A percentile compares a stretch with the other conserved stretches of the same genome.
Evolutionary conservation across 148 eudicot species (phyloP).

Genomic region (Tetragonia tetragonoides): DNA sequence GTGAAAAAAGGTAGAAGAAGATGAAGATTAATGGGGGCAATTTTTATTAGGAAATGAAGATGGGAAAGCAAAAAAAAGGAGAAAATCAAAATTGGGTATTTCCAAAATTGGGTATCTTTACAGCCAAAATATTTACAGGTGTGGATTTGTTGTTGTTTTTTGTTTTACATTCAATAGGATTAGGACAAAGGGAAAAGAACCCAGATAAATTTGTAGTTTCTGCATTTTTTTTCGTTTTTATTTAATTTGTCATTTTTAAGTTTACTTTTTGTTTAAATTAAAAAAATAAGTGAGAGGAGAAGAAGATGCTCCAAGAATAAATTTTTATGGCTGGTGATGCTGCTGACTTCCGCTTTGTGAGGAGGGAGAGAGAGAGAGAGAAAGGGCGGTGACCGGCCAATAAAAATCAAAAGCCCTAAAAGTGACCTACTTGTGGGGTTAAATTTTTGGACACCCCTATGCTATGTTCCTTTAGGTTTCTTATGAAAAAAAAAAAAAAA

Average conservation of each 20-base stretch:
- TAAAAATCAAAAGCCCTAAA: conserved; percentile 5
- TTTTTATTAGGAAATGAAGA: background rate
- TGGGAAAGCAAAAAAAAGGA: background rate
- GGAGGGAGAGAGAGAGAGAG: conserved; percentile 30
- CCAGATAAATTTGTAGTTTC: background rate
- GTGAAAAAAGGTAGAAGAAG: background rate
- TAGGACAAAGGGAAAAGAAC: conserved; percentile 3
- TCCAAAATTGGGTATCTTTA: conserved; percentile 3
- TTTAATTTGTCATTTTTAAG: conserved; percentile 2
- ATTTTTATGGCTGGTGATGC: conserved; percentile 22
- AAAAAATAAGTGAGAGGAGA: background rate
- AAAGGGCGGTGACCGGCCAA: conserved; percentile 35
- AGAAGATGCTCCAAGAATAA: conserved; percentile 13
- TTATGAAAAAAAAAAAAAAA: background rate
- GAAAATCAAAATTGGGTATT: conserved; percentile 1
- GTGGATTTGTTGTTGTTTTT: conserved; percentile 11
- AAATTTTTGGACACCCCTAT: background rate
- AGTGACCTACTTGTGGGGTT: conserved; percentile 10
- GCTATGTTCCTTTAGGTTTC: background rate
- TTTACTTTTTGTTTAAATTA: background rate
- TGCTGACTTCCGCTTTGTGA: conserved; percentile 24
- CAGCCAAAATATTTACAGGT: conserved; percentile 23
- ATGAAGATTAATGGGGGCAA: background rate
- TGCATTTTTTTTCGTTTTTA: conserved; percentile 5
- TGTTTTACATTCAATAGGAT: background rate